Base-by-base conservation (phyloP, 129 eudicot species). In the Chrysanthemum lavandulifolium region DNA sequence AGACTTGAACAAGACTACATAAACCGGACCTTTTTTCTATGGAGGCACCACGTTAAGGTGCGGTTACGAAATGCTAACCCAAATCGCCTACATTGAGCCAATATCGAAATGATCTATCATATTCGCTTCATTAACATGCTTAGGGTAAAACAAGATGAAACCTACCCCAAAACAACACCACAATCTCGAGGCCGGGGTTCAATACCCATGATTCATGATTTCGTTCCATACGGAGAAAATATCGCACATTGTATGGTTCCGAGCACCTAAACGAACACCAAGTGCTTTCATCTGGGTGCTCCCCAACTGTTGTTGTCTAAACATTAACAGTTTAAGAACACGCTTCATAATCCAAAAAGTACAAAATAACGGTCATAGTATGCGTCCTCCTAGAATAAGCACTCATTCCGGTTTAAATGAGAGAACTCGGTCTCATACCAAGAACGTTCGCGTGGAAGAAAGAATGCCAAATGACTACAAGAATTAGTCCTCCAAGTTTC, bases 11-110 rank as follows among this genome's bases (percentile, higher is more conserved):
- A 63, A 33, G 29, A 52, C 50, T 40, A 64, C 68, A 64, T 14
- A 40, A 64, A 64, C 68, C 13, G 68, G 68, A 18, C 68, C 68
- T 36, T 64, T 23, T 23, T 64, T 27, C 40, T 64, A 10, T 31
- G 14, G 9, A 64, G 51, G 51, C 69, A 64, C 69, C 69, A 40
- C 27, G 9, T 40, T 15, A 64, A 9, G 3, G 18, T 27, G 13
- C 52, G 25, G 52, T 3, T 36, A 64, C n/a, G 69, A 23, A 64
- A 33, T 40, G 69, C 69, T 40, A 14, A 0, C 53, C 51, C 52
- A 1, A 64, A 64, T 33, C 15, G 51, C 68, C 51, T 36, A 64
- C 50, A 15, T 36, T 64, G 12, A 64, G 23, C 12, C 13, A 7
- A 40, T 21, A 64, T 36, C 68, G 6, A 10, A 63, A 4, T 33